phyloP scores from a whole-genome alignment of 164 flowering plant species.

The Piper betle region DNA sequence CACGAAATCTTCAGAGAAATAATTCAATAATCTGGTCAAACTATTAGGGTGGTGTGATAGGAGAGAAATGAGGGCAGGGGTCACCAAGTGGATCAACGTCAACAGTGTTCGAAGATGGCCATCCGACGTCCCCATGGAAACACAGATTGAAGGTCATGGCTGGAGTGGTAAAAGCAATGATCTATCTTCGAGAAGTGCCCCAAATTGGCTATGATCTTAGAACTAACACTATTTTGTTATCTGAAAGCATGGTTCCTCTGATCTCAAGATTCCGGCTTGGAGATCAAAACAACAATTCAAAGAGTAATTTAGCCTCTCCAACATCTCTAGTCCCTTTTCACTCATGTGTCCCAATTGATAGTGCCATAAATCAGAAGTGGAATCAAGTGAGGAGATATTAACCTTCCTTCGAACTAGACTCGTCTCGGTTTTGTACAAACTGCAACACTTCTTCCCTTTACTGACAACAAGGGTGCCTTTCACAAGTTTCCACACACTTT shows the following conservation, averaged over 20 bases:
- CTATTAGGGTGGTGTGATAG: slow-evolving; percentile 45
- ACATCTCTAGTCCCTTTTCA: too few relatives aligned
- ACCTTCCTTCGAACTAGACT: too few relatives aligned
- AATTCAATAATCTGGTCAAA: slow-evolving; percentile 33
- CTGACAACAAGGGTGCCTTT: too few relatives aligned
- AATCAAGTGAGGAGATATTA: too few relatives aligned
- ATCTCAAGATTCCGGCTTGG: slow-evolving; percentile 36
- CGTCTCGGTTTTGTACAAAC: too few relatives aligned
- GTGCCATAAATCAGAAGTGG: too few relatives aligned
- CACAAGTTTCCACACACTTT: too few relatives aligned
- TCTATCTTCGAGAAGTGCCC: slow-evolving; percentile 44
- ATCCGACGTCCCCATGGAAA: slow-evolving; percentile 32
- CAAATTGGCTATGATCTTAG: slow-evolving; percentile 38
- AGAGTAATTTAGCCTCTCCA: too few relatives aligned
- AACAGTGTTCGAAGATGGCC: slow-evolving; percentile 35
- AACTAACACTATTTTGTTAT: slow-evolving; percentile 25
- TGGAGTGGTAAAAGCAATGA: slow-evolving; percentile 32
- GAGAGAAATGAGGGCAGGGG: slow-evolving; percentile 27
- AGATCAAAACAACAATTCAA: slow-evolving; percentile 14
- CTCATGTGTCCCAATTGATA: too few relatives aligned
- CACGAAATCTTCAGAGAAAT: too few relatives aligned
- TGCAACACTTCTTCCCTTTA: too few relatives aligned
- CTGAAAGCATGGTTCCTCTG: slow-evolving; percentile 29
- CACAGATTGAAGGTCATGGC: slow-evolving; percentile 29
- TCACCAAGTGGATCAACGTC: slow-evolving; percentile 36